Base-by-base conservation (phyloP, 306 rosid genomes). In the Prunus armeniaca region DNA sequence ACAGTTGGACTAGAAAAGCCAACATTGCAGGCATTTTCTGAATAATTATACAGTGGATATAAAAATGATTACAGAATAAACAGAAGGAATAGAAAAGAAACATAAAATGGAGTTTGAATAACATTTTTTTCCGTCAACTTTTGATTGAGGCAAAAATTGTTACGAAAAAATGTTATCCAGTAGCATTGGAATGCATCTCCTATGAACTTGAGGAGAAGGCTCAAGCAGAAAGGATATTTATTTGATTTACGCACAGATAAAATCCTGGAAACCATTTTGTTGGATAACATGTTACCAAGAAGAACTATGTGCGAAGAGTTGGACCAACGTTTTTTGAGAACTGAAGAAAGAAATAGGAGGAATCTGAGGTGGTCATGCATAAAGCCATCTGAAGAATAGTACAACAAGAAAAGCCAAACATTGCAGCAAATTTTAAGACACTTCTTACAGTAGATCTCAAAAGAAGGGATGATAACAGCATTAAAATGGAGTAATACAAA, bases 231-330 rank as follows among this genome's bases (percentile, higher is more conserved):
- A 38, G 65, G 65, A 56, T 14, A 25, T 20, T 38, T n/a, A n/a
- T 65, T 20, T 20, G 5, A 55, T 24, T 25, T 71, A 41, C 4
- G 24, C 15, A 56, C 54, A 38, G 22, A 34, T 34, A 19, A 55
- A 72, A 72, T 56, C 76, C 20, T n/a, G 47, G 51, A 56, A n/a
- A 32, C 34, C 65, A n/a, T 55, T 71, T 72, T 20, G 13, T 34
- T 27, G 32, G 65, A 54, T 51, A 38, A 30, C 3, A 54, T 47
- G 75, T 55, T 22, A 5, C 1, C 34, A 34, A 34, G 49, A 71
- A 55, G 64, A 52, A 51, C 49, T 51, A 10, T 32, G 49, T 32
- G 22, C 65, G 1, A 12, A 24, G 38, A 72, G 10, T 38, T 56
- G 32, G 64, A 71, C 49, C 32, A n/a, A 34, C 13, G 12, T 25